Evolutionary conservation across 1,139 yeast species (phyloP).

Genomic region (Yamadazyma buinensis): DNA sequence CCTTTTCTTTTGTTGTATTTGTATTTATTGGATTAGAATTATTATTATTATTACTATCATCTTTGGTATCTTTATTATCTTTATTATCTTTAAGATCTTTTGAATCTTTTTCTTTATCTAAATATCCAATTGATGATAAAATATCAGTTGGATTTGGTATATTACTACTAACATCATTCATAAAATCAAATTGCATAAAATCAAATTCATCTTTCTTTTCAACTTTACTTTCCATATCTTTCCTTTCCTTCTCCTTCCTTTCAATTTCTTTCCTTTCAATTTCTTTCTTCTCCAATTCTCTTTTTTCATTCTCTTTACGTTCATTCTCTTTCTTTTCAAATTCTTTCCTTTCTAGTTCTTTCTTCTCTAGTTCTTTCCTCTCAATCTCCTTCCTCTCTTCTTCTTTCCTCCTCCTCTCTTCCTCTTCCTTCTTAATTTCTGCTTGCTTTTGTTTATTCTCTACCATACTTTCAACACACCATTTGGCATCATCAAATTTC

Average conservation of each 20-base stretch:
- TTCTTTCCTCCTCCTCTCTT: conserved; percentile 26
- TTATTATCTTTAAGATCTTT: neutral
- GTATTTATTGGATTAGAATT: conserved; percentile 11
- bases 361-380: conserved; percentile 16
- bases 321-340: conserved; percentile 14
- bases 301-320: conserved; percentile 13
- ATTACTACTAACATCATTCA: conserved; percentile 22
- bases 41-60: conserved; percentile 4
- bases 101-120: conserved; percentile 5
- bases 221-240: conserved; percentile 17
- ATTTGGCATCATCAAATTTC: conserved; percentile 43
- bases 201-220: conserved; percentile 18
- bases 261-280: conserved; percentile 14
- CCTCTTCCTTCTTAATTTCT: conserved; percentile 39
- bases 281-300: conserved; percentile 15
- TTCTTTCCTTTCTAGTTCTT: conserved; percentile 14
- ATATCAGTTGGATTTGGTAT: conserved; percentile 37
- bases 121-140: conserved; percentile 32
- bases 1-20: conserved; percentile 7
- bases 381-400: conserved; percentile 20
- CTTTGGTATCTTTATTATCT: conserved; percentile 2
- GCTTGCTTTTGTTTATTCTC: conserved; percentile 43
- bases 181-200: conserved; percentile 26
- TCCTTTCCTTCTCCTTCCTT: conserved; percentile 10
- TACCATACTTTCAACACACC: conserved; percentile 45